Evolutionary conservation across 345 rosid species (phyloP), one percentile per base, ranked within the genome.

Genomic region (Citrus medica): DNA sequence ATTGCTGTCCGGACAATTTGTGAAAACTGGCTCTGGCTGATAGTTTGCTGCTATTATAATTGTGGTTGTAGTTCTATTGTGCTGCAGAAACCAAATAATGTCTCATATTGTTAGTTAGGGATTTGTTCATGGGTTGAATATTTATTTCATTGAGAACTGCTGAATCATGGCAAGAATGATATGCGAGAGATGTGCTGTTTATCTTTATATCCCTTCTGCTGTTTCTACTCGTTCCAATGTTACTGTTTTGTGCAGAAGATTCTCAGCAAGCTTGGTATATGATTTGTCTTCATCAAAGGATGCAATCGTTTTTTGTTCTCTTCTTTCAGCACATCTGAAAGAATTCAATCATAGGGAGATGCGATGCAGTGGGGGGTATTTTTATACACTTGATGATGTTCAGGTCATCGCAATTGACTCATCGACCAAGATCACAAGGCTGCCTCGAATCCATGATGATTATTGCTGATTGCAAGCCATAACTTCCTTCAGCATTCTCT

Each of bases 1-100:
- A 73, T 70, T 88, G 79, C 81, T 86, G 66, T 81, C 85, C 6
- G 77, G 56, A 32, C 87, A 88, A 56, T 85, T 81, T 19, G 78
- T 61, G 68, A 80, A 78, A 67, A 53, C 65, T 4, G 71, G 61
- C 13, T 33, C 65, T 1, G 67, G 61, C 13, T 42, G 86, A 64
- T 56, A 7, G 19, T 38, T 56, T 63, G 56, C 10, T 21, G 22
- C 46, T 28, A 63, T n/a, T 48, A 21, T 6, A 42, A 40, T 10
- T 22, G 19, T 61, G 69, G 60, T 30, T 46, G 60, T 62, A 27
- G 68, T 40, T 30, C 24, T 22, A 74, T 38, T 48, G 2, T 33
- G 60, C 38, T 46, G 7, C n/a, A 30, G 17, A 75, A 65, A 33
- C 56, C 9, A 13, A 25, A 24, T 40, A 38, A 4, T 33, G 32